Conservation (phyloP, 495 filamentous ascomycete species). For the Schizothecium vesticola region DNA sequence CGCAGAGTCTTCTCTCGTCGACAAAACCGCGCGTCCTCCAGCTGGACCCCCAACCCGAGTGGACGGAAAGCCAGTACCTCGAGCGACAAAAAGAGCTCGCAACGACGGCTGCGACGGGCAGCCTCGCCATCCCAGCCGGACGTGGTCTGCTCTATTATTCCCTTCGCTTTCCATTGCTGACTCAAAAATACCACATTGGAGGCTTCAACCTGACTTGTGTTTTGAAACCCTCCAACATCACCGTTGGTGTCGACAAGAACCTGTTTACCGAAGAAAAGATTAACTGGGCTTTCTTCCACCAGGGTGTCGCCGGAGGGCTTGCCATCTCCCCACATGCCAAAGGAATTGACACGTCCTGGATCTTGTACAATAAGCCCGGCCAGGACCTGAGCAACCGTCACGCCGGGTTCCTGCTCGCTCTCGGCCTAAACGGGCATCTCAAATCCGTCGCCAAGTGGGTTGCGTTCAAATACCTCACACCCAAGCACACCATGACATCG, state of each 20-base stretch:
- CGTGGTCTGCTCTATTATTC: conserved; percentile 80
- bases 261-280: conserved; percentile 90
- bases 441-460: conserved; percentile 95
- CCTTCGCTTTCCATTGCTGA: conserved; percentile 75
- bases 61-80: conserved; percentile 79
- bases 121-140: conserved; percentile 79
- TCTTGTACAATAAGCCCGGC: conserved; percentile 89
- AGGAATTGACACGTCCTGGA: conserved; percentile 97
- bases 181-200: conserved; percentile 78
- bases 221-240: conserved; percentile 86
- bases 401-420: conserved; percentile 83
- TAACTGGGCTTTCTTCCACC: conserved; percentile 97
- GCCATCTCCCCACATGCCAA: conserved; percentile 85
- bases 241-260: conserved; percentile 76
- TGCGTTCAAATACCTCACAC: conserved; percentile 95
- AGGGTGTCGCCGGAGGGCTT: conserved; percentile 83
- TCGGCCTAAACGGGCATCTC: conserved; percentile 94
- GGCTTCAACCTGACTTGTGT: conserved; percentile 85
- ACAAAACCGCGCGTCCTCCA: conserved; percentile 69
- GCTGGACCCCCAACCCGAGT: conserved; percentile 67
- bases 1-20: conserved; percentile 70
- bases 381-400: conserved; percentile 87
- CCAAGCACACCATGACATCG: conserved; percentile 98
- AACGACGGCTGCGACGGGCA: conserved; percentile 76
- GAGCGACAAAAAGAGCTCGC: conserved; percentile 90